Conservation (phyloP, 2,329 filamentous ascomycete species). For the Cordyceps tenuipes region DNA sequence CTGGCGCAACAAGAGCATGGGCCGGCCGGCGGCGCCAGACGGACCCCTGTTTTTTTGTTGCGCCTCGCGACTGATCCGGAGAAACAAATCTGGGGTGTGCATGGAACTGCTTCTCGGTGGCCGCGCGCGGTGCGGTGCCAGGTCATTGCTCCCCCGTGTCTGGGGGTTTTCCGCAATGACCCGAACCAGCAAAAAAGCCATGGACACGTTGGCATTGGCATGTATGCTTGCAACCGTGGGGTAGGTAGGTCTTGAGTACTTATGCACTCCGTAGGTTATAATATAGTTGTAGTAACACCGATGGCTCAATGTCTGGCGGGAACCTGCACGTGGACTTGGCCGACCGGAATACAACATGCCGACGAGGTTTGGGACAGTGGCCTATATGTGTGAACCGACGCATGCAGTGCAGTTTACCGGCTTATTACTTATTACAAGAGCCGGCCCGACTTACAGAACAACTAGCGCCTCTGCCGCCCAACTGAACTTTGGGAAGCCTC, state of each 20-base stretch:
- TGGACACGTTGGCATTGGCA: neutral
- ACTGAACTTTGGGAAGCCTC: neutral
- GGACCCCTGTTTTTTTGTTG: neutral
- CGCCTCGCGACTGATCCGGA: neutral
- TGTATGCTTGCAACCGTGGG: too few relatives aligned
- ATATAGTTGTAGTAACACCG: neutral
- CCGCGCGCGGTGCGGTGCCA: too few relatives aligned
- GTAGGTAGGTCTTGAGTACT: too few relatives aligned
- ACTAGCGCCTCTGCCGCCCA: constrained; percentile 6
- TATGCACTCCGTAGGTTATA: too few relatives aligned
- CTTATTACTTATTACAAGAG: too few relatives aligned
- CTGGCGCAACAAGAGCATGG: neutral
- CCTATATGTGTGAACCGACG: neutral
- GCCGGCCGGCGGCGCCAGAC: neutral
- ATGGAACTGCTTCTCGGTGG: neutral
- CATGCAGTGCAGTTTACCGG: too few relatives aligned
- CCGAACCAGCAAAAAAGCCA: neutral
- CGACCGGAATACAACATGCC: constrained; percentile 6
- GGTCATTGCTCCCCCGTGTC: neutral
- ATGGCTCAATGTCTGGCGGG: neutral
- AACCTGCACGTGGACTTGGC: neutral
- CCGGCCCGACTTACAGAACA: too few relatives aligned
- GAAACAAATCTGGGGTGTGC: constrained; percentile 9
- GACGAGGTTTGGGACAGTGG: neutral
- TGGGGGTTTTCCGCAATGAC: neutral